These are phyloP conservation scores for Pyracantha coccinea DNA, from an alignment of 331 rosid species.

Conservation along the genomic window DNA sequence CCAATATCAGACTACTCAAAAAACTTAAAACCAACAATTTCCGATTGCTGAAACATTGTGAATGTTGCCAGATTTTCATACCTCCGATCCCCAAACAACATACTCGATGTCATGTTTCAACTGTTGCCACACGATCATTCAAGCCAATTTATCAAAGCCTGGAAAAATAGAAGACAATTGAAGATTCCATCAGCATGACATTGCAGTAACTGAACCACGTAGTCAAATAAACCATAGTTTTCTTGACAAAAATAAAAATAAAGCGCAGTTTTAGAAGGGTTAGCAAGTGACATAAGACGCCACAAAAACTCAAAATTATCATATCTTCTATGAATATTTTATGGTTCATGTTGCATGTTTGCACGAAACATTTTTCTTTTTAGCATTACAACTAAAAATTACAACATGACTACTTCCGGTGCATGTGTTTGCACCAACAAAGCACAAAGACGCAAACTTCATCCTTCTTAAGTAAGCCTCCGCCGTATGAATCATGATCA, in stretches of 20 bases:
- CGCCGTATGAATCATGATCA: background rate
- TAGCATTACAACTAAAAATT: background rate
- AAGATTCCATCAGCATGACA: slow-evolving; percentile 3
- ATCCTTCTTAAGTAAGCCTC: background rate
- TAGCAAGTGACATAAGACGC: background rate
- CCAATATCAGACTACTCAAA: background rate
- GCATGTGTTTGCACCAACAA: background rate
- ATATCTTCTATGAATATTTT: background rate
- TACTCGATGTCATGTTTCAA: slow-evolving; percentile 66
- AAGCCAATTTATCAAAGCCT: slow-evolving; percentile 54
- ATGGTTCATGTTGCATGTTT: background rate
- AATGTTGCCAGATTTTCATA: slow-evolving; percentile 10
- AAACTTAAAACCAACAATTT: background rate
- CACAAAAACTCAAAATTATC: background rate
- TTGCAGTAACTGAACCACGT: background rate
- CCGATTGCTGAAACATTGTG: background rate
- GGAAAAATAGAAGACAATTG: slow-evolving; percentile 7
- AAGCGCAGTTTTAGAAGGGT: background rate
- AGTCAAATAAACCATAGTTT: background rate
- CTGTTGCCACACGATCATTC: slow-evolving; percentile 64
- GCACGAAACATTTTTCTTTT: background rate
- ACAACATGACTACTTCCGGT: background rate
- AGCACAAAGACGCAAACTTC: background rate
- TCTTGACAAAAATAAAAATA: no score
- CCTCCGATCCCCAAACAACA: slow-evolving; percentile 88